A percentile compares a stretch with the other conserved stretches of the same genome.
phyloP scores from a whole-genome alignment of 2,329 filamentous ascomycete genomes.

The Phialemoniopsis sp. region DNA sequence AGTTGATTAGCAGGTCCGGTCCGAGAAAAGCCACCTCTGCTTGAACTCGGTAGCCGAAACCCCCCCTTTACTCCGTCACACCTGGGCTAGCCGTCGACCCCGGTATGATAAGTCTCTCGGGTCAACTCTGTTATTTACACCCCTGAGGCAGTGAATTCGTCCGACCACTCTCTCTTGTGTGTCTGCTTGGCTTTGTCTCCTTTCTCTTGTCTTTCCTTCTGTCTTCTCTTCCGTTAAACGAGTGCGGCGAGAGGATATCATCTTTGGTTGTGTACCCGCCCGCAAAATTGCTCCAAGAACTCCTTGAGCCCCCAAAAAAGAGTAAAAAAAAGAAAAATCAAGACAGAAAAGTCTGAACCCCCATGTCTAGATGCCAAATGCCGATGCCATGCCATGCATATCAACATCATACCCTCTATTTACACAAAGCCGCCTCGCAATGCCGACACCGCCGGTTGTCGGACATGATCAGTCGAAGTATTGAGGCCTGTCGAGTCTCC shows the following conservation, averaged over 20 bases:
- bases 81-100: conserved; percentile 27
- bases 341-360: conserved; percentile 15
- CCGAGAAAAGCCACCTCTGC: conserved; percentile 5
- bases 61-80: conserved; percentile 5
- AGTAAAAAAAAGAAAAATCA: conserved; percentile 15
- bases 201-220: conserved; percentile 5
- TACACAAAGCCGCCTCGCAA: conserved; percentile 34
- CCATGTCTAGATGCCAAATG: conserved; percentile 43
- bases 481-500: conserved; percentile 5
- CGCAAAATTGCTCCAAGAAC: conserved; percentile 38
- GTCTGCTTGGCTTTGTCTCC: conserved; percentile 4
- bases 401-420: conserved; percentile 45
- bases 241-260: conserved; percentile 35
- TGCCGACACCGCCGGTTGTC: conserved; percentile 13
- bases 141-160: conserved; percentile 6
- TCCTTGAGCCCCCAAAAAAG: conserved; percentile 32
- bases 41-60: conserved; percentile 3
- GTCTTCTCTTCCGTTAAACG: conserved; percentile 32
- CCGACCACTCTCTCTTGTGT: conserved; percentile 5
- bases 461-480: not conserved
- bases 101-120: conserved; percentile 16
- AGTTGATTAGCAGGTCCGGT: conserved; percentile 20
- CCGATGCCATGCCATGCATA: conserved; percentile 43
- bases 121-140: conserved; percentile 5
- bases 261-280: conserved; percentile 23